Base-by-base conservation (phyloP, 2,329 filamentous ascomycete genomes). In the Alternaria metachromatica region DNA sequence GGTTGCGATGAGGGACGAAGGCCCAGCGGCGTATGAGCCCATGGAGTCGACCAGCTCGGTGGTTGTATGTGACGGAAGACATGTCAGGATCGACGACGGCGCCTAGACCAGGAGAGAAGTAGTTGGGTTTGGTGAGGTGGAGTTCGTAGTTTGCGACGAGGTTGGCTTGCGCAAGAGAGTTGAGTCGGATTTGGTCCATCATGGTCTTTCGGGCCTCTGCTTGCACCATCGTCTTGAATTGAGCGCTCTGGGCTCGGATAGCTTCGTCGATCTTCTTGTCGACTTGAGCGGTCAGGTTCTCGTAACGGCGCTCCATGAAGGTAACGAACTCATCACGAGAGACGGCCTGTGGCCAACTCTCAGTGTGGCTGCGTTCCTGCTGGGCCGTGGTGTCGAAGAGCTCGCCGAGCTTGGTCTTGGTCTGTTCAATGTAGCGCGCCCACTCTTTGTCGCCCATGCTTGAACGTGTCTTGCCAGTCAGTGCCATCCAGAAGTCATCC, bases 91-190 rank as follows among this genome's bases (percentile, higher is more conserved):
- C 87, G 66, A 96, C 81, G 2, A 84, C 71, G 1, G 92, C 92
- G 6, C 92, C 93, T 18, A 89, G 81, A 5, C 88, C 88, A 1
- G 80, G 73, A 4, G 87, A 86, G 71, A 97, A 91, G 81, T 90
- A 94, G 82, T 97, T 97, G 79, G 94, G 82, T 46, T 78, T 74
- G 45, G 73, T 72, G 18, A 82, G 65, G 12, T 72, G 69, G 28
- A 76, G 60, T 44, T 79, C 73, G 43, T 72, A 70, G 58, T 78
- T 80, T 37, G 72, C 69, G 45, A 76, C 58, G 6, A 79, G 65
- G 57, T 75, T 78, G 60, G 71, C 71, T 37, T 74, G 64, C n/a
- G 70, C 79, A 56, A 75, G 74, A 54, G 72, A 73, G 21, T 76
- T 67, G 10, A 78, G 65, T 12, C 72, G 75, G 33, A 77, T 69